Conservation (phyloP, 305 asterid genomes). For the Ilex paraguariensis region DNA sequence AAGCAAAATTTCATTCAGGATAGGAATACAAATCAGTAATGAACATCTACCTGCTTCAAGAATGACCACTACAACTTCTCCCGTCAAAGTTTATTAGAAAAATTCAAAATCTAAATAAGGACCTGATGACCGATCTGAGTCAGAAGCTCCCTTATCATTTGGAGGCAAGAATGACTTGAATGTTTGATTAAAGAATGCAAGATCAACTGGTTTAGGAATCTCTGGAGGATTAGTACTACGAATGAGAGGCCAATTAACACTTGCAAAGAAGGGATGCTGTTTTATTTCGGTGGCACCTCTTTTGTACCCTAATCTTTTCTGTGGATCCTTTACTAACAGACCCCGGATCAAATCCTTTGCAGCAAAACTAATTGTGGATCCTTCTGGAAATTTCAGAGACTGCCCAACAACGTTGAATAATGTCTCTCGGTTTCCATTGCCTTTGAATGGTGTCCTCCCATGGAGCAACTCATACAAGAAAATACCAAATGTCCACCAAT, state of each 20-base stretch:
- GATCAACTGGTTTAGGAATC: constrained; percentile 68
- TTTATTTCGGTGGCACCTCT: constrained; percentile 87
- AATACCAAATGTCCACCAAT: constrained; percentile 95
- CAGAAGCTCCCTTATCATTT: constrained; percentile 41
- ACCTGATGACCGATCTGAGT: constrained; percentile 67
- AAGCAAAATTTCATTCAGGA: not conserved
- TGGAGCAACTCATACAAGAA: constrained; percentile 79
- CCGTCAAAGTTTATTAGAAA: constrained; percentile 38
- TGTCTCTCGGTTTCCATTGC: constrained; percentile 78
- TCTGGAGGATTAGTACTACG: constrained; percentile 82
- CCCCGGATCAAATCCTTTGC: constrained; percentile 85
- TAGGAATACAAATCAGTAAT: constrained; percentile 24
- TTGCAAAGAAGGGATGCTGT: constrained; percentile 77
- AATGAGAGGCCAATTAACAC: constrained; percentile 80
- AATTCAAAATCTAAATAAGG: constrained; percentile 45
- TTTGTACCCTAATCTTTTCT: constrained; percentile 72
- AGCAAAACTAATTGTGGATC: constrained; percentile 57
- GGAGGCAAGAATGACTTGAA: constrained; percentile 43
- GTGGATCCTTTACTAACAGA: constrained; percentile 79
- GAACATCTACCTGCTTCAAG: constrained; percentile 13
- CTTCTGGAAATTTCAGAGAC: constrained; percentile 65
- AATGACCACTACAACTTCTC: constrained; percentile 17
- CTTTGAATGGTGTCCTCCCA: constrained; percentile 91
- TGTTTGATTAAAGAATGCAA: constrained; percentile 41
- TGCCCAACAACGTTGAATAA: constrained; percentile 87